Base-by-base conservation (phyloP, 371 early-diverging fungal genomes). In the Funneliformis caledonium region DNA sequence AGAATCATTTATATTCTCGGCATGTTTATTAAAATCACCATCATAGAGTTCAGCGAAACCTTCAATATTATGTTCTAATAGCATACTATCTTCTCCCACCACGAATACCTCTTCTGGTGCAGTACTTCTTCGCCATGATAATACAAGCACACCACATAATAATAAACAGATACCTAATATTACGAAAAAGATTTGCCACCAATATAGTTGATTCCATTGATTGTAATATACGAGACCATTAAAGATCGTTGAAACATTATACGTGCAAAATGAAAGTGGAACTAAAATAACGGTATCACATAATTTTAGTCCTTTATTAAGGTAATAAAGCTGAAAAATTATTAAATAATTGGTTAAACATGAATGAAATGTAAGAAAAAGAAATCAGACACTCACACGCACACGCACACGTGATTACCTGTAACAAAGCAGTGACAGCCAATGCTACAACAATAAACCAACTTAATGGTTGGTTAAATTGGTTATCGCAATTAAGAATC, bases 201-300 rank as follows among this genome's bases (percentile, higher is more conserved):
- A 88, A 43, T 82, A 82, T 43, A 95, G 83, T 33, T 89, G 85
- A 6, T 87, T 87, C 89, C 94, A 88, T 87, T 94, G 95, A 85
- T 94, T 86, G 82, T 93, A 95, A 81, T 95, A 95, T 11, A 94
- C 92, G 33, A 95, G 83, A 4, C 95, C 94, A 82, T 93, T 95
- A 81, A 94, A 88, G 45, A 95, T 86, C 31, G 93, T 92, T 6
- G 94, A 92, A 33, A 94, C 88, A 78, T 93, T 93, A 84, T 92
- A 93, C 65, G 93, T 89, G 73, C 94, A 94, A 81, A 91, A 93
- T 2, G 93, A 91, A 50, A 94, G 87, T 12, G 95, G 95, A n/a
- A 94, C 88, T 70, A 94, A 85, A 42, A 94, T 88, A 31, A 95
- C 89, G 65, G 95, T 95, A 85, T 93, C 94, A 83, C 93, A 93